Evolutionary conservation across 2,329 filamentous ascomycete genomes (phyloP).

Genomic region (Parasarocladium wereldwijsianum): DNA sequence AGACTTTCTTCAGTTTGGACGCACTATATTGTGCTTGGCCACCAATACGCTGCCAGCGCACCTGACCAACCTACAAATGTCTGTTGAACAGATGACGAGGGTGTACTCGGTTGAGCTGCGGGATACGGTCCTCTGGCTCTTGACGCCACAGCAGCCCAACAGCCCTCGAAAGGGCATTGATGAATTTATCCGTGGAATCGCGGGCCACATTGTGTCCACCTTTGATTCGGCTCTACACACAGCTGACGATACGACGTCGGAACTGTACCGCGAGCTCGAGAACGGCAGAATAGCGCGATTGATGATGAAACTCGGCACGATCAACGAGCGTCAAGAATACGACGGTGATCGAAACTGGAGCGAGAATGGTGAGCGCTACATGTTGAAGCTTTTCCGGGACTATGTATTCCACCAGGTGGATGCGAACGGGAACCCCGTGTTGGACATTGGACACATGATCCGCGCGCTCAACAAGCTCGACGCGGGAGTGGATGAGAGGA

Average conservation of each 20-base stretch:
- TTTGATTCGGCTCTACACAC: slow-evolving; percentile 70
- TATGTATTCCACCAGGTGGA: slow-evolving; percentile 97
- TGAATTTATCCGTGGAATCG: slow-evolving; percentile 64
- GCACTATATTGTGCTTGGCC: slow-evolving; percentile 68
- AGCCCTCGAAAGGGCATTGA: slow-evolving; percentile 54
- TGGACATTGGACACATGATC: slow-evolving; percentile 80
- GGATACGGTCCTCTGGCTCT: slow-evolving; percentile 69
- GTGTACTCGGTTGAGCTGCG: slow-evolving; percentile 67
- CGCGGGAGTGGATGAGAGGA: slow-evolving; percentile 72
- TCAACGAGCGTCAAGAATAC: slow-evolving; percentile 74
- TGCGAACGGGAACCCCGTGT: slow-evolving; percentile 62
- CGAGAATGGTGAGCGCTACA: slow-evolving; percentile 83
- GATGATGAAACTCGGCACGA: slow-evolving; percentile 65
- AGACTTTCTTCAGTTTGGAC: slow-evolving; percentile 74
- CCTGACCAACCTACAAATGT: slow-evolving; percentile 48
- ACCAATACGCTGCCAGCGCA: slow-evolving; percentile 45
- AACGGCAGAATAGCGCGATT: slow-evolving; percentile 76
- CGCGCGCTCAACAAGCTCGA: slow-evolving; percentile 84
- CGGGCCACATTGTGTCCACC: slow-evolving; percentile 57
- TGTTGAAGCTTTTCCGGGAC: slow-evolving; percentile 87
- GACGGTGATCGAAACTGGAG: slow-evolving; percentile 70
- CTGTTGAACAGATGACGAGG: slow-evolving; percentile 62
- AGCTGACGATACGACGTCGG: slow-evolving; percentile 59
- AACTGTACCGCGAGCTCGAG: slow-evolving; percentile 70
- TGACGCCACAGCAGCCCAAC: slow-evolving; percentile 44